Evolutionary conservation across 768 basidiomycete genomes (phyloP).

Genomic region (Dioszegia hungarica): DNA sequence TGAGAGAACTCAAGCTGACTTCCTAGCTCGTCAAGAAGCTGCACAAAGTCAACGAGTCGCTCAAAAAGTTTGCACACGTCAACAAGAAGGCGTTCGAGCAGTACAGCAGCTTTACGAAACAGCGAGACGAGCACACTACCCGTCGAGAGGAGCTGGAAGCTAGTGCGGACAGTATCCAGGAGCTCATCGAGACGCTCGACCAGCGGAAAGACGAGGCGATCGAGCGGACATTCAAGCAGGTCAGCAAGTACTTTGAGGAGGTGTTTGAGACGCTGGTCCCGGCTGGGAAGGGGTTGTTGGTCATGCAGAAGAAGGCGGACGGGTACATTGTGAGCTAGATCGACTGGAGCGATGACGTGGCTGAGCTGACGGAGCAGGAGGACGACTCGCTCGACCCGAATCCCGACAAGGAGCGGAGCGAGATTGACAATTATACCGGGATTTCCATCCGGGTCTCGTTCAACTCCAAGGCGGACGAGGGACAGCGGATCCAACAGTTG

Average conservation of each 20-base stretch:
- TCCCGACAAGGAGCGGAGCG: conserved; percentile 29
- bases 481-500: conserved; percentile 88
- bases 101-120: conserved; percentile 95
- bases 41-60: conserved; percentile 82
- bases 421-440: conserved; percentile 90
- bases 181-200: conserved; percentile 87
- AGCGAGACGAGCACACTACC: conserved; percentile 80
- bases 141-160: conserved; percentile 87
- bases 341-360: too few species aligned
- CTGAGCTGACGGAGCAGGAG: conserved; percentile 17
- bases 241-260: conserved; percentile 92
- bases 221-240: conserved; percentile 96
- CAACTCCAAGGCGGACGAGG: conserved; percentile 97
- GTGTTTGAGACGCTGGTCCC: conserved; percentile 96
- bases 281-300: conserved; percentile 79
- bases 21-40: conserved; percentile 82
- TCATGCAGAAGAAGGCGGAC: conserved; percentile 87
- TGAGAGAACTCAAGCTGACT: conserved; percentile 4
- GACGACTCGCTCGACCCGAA: conserved; percentile 44
- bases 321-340: conserved; percentile 55
- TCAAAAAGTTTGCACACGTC: conserved; percentile 96
- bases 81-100: conserved; percentile 99
- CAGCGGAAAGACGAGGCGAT: conserved; percentile 98
- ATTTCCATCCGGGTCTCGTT: conserved; percentile 98
- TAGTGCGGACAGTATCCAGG: conserved; percentile 81